Percentiles rank a stretch among this genome's conserved stretches.
Conservation (phyloP, 2,329 filamentous ascomycete species). For the Iodosphaeria phyllophila region DNA sequence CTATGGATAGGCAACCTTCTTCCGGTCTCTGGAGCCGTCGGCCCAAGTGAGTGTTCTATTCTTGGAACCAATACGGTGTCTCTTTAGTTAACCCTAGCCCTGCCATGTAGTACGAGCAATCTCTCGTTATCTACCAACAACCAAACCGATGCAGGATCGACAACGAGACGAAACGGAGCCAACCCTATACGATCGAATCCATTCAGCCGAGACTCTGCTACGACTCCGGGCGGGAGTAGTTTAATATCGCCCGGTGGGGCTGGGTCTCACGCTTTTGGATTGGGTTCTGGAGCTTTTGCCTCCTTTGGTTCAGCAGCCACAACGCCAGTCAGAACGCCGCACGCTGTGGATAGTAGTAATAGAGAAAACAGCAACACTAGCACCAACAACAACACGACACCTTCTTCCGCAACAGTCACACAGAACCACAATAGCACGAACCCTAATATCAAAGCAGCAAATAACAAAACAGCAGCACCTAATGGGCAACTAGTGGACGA, state of each 20-base stretch:
- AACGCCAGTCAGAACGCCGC: too few relatives aligned
- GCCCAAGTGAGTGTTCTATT: conserved; percentile 45
- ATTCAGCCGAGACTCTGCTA: conserved; percentile 59
- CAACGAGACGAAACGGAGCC: too few relatives aligned
- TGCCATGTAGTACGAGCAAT: conserved; percentile 52
- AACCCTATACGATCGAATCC: conserved; percentile 47
- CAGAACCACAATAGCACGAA: too few relatives aligned
- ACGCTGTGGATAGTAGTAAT: too few relatives aligned
- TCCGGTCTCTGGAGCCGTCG: conserved; percentile 71
- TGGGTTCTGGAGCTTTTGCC: conserved; percentile 89
- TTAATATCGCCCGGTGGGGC: conserved; percentile 55
- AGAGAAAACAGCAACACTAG: too few relatives aligned
- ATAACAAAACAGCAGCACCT: too few relatives aligned
- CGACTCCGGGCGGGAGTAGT: conserved; percentile 48
- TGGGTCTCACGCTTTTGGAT: conserved; percentile 67
- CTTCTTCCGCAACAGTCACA: too few relatives aligned
- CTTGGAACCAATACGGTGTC: conserved; percentile 5
- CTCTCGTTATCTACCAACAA: conserved; percentile 71
- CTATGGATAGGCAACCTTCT: too few relatives aligned
- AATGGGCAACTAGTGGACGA: too few relatives aligned
- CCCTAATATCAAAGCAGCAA: too few relatives aligned
- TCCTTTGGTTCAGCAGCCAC: conserved; percentile 80
- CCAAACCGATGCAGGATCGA: conserved; percentile 25
- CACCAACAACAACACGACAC: too few relatives aligned
- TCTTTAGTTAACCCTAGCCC: conserved; percentile 6